Percentiles rank a stretch among this genome's conserved stretches.
Conservation (phyloP, 495 filamentous ascomycete species). For the Penicillium canescens region DNA sequence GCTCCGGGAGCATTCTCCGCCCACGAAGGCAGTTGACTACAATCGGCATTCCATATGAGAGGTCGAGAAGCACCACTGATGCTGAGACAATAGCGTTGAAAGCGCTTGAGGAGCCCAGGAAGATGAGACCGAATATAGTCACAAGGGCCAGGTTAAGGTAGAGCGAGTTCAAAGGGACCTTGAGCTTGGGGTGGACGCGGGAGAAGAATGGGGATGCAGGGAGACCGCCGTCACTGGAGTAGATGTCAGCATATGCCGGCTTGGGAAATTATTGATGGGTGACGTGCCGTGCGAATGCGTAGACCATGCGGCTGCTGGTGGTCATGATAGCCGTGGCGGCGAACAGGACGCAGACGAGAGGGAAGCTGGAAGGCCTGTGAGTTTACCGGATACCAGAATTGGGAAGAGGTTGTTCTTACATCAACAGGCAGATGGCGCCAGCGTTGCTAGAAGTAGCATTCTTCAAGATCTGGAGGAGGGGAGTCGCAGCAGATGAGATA, state of each 20-base stretch:
- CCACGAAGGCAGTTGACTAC: conserved; percentile 65
- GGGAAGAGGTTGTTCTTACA: conserved; percentile 40
- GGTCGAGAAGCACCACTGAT: conserved; percentile 67
- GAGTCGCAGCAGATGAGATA: conserved; percentile 61
- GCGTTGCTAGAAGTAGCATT: conserved; percentile 66
- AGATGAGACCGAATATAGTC: conserved; percentile 70
- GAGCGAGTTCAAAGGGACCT: conserved; percentile 70
- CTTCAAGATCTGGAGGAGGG: conserved; percentile 69
- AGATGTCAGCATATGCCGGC: conserved; percentile 6
- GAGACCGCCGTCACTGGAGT: conserved; percentile 63
- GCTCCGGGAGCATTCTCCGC: conserved; percentile 61
- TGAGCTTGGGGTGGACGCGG: conserved; percentile 60
- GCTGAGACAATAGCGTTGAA: conserved; percentile 68
- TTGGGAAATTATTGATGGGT: background rate
- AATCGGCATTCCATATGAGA: conserved; percentile 74
- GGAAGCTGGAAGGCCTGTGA: conserved; percentile 49
- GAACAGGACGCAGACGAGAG: conserved; percentile 71
- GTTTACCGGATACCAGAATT: background rate
- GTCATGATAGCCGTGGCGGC: conserved; percentile 73
- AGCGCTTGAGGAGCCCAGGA: conserved; percentile 68
- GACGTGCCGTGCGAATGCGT: conserved; percentile 62
- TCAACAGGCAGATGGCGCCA: conserved; percentile 66
- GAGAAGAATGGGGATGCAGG: conserved; percentile 66
- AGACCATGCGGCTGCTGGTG: conserved; percentile 74
- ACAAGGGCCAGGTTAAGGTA: conserved; percentile 64